Evolutionary conservation across 2,329 filamentous ascomycete genomes (phyloP), one percentile per base, ranked within the genome.

Genomic region (Saccharata proteae): DNA sequence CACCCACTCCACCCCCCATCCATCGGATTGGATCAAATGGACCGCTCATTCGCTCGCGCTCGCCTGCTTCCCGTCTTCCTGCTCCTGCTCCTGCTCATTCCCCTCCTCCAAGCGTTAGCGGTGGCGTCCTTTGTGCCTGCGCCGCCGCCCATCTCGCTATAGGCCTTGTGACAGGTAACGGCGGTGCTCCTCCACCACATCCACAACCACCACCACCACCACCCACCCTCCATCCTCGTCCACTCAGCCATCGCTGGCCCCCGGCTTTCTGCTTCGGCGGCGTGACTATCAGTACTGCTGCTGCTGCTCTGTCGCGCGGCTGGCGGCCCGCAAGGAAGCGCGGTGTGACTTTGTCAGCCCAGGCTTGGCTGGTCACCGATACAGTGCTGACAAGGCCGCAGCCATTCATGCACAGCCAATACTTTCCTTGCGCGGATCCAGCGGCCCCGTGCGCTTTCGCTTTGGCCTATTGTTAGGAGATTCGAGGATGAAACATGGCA

Each of bases 131-230:
- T 21, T 8, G 11, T 25, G 20, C 14, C 29, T 17, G 23, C 23
- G 18, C 30, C 30, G 22, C 16, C 25, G 24, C 15, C 31, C 18
- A 29, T 28, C 16, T 33, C 18, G 36, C 34, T 32, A 28, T 34
- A 34, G 34, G 34, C 35, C 40, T 46, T 36, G 48, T 52, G 52
- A 54, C 49, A 50, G 49, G 40, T 50, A 53, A 51, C 49, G 47
- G 48, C 36, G 27, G 33, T 17, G n/a, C n/a, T n/a, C n/a, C n/a
- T n/a, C n/a, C n/a, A n/a, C n/a, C n/a, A n/a, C n/a, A n/a, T n/a
- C n/a, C n/a, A n/a, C n/a, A n/a, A n/a, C n/a, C 30, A 31, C 25
- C 26, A 11, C 27, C 27, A 37, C 36, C 35, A 41, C 27, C 16
- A 19, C 17, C 27, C 17, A 11, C 40, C 35, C 38, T 41, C 40